Percentiles rank a stretch among this genome's conserved stretches.
These are phyloP conservation scores for Boletus huronensis DNA, from an alignment of 768 basidiomycete genomes.

Conservation along the genomic window DNA sequence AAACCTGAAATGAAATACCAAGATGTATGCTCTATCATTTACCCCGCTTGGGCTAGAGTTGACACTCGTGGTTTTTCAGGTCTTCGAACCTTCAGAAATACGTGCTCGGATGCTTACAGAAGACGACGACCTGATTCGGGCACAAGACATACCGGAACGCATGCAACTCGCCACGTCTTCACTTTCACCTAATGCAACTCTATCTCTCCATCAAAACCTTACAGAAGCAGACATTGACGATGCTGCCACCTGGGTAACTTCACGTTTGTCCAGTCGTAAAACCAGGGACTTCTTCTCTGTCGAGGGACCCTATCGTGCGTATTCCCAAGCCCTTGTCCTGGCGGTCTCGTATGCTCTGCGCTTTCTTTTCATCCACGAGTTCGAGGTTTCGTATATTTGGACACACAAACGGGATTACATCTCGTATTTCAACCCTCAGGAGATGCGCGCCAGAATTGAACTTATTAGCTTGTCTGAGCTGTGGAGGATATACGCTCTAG, in stretches of 20 bases:
- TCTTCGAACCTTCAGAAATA: conserved; percentile 98
- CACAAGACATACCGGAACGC: conserved; percentile 89
- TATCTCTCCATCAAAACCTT: conserved; percentile 59
- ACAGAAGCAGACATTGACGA: conserved; percentile 70
- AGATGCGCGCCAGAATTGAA: conserved; percentile 59
- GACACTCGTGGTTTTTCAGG: conserved; percentile 44
- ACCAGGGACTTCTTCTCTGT: conserved; percentile 69
- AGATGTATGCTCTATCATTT: conserved; percentile 51
- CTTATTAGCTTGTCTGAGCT: conserved; percentile 77
- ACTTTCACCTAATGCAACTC: conserved; percentile 60
- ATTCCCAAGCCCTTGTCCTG: conserved; percentile 65
- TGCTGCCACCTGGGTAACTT: conserved; percentile 87
- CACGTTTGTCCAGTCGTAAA: conserved; percentile 68
- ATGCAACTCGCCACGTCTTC: conserved; percentile 90
- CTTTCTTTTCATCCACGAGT: conserved; percentile 81
- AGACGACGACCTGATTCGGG: conserved; percentile 89
- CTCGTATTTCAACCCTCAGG: conserved; percentile 69
- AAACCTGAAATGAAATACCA: conserved; percentile 81
- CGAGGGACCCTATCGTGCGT: conserved; percentile 54
- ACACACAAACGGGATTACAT: conserved; percentile 91
- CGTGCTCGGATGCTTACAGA: conserved; percentile 84
- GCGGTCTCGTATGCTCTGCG: conserved; percentile 78
- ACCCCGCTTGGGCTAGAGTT: background rate
- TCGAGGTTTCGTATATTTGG: conserved; percentile 96
- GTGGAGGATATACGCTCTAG: conserved; percentile 89